Base-by-base conservation (phyloP, 768 basidiomycete species). In the Cubamyces lactineus region DNA sequence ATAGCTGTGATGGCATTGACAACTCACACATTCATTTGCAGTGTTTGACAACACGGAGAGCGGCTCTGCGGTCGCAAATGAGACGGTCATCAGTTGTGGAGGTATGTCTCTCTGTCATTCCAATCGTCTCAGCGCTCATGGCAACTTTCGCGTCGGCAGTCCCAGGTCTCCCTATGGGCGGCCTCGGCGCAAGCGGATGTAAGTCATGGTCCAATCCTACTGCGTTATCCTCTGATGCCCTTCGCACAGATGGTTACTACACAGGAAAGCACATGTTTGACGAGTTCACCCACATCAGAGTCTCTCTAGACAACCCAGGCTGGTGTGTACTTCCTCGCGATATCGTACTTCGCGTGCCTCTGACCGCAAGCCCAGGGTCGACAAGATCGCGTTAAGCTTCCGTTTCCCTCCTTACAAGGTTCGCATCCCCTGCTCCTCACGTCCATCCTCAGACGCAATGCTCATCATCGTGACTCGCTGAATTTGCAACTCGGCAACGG, bases 221-320 rank as follows among this genome's bases (percentile, higher is more conserved):
- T 28, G 2, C 23, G 2, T 19, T 1, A 23, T 11, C 1, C 34
- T n/a, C 26, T 1, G 41, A n/a, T 54, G n/a, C 41, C 28, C 19
- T n/a, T 8, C n/a, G 19, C 85, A 86, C 78, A 63, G 86, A 90
- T 16, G 64, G 64, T 0, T 76, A 79, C 55, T 84, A 89, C 68
- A 83, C 85, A 2, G 87, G 91, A 24, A 91, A 90, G 69, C 87
- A 76, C 67, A 75, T 78, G 6, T 93, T 92, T 65, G 87, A 91
- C 59, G 76, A 81, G 70, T 93, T 94, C 74, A 92, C 89, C 7
- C 90, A 92, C 68, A 63, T 82, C n/a, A 81, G 92, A 53, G 69
- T 86, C 7, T 82, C 86, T 0, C 45, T 82, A 9, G 75, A 79
- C 61, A 73, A 70, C 0, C 81, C 77, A 28, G 58, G 68, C 55